These are phyloP conservation scores for Chaetomium sp. DNA, from an alignment of 2,329 filamentous ascomycete species.

Conservation along the genomic window DNA sequence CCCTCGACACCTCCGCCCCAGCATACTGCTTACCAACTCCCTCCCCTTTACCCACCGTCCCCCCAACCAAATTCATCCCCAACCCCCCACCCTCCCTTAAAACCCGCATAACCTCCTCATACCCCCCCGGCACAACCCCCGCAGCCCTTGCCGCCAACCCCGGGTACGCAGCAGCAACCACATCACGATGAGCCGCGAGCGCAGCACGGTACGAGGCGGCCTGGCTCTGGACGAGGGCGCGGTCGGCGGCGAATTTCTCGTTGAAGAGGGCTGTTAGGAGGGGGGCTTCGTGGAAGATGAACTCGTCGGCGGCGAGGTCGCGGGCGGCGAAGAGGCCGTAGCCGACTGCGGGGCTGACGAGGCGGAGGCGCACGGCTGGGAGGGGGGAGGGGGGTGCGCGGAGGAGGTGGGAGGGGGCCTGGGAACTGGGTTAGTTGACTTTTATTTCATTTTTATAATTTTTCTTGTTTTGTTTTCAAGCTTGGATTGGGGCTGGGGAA, in stretches of 20 bases:
- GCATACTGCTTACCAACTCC: conserved; percentile 6
- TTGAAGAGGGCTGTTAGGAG: conserved; percentile 22
- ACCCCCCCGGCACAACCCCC: not conserved
- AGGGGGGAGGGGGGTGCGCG: conserved; percentile 9
- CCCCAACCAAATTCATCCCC: conserved; percentile 14
- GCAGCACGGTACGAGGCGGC: conserved; percentile 7
- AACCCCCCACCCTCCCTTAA: conserved; percentile 14
- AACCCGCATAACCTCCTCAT: not conserved
- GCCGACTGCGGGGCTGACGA: conserved; percentile 22
- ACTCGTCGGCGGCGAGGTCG: conserved; percentile 20
- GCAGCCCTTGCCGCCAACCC: conserved; percentile 8
- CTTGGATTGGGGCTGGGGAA: not conserved
- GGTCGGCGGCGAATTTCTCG: conserved; percentile 15
- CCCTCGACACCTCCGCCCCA: conserved; percentile 7
- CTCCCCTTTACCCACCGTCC: not conserved
- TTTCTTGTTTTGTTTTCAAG: not conserved
- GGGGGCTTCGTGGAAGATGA: conserved; percentile 25
- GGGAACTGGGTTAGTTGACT: not conserved
- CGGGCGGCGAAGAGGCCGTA: conserved; percentile 28
- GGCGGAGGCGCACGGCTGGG: conserved; percentile 15
- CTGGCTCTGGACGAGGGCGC: conserved; percentile 10
- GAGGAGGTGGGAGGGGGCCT: conserved; percentile 11
- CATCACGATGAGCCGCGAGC: not conserved
- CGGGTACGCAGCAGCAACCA: conserved; percentile 14
- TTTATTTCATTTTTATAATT: not conserved